phyloP scores from a whole-genome alignment of 106 monocot species.

The Posidonia australis region DNA sequence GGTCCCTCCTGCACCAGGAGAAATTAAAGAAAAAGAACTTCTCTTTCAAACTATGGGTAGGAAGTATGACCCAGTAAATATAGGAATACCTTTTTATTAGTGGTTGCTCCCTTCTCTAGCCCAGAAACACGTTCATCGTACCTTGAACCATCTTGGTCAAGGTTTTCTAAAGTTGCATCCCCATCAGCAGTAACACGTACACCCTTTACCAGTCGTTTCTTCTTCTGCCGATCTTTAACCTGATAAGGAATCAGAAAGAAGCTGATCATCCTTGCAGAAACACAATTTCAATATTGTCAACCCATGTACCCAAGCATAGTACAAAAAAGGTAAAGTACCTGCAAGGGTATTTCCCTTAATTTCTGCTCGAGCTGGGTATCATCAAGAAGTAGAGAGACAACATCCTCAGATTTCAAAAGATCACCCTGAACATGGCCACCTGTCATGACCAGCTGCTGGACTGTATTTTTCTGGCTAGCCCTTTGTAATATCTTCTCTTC shows the following conservation, averaged over 20 bases:
- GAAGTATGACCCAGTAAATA: neutral
- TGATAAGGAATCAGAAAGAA: conserved; percentile 7
- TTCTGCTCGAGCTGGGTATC: conserved; percentile 86
- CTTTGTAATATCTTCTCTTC: conserved; percentile 97
- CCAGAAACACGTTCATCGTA: conserved; percentile 23
- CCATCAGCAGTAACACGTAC: conserved; percentile 73
- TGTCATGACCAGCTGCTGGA: conserved; percentile 95
- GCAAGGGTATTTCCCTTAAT: conserved; percentile 57
- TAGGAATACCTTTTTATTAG: conserved; percentile 62
- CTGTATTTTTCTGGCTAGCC: conserved; percentile 94
- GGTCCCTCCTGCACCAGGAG: too few relatives aligned
- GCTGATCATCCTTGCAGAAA: neutral
- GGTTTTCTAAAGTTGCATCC: conserved; percentile 61
- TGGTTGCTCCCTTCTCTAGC: conserved; percentile 20
- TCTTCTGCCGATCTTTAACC: conserved; percentile 81
- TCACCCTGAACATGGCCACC: conserved; percentile 91
- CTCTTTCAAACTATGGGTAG: too few relatives aligned
- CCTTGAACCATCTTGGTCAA: conserved; percentile 28
- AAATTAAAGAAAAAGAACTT: too few relatives aligned
- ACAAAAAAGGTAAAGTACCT: conserved; percentile 24
- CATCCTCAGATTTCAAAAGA: conserved; percentile 77
- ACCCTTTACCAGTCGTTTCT: conserved; percentile 55
- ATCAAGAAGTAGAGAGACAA: conserved; percentile 83
- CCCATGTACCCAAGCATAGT: neutral
- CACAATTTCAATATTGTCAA: neutral